Evolutionary conservation across 2,329 filamentous ascomycete genomes (phyloP).

Genomic region (Neoscytalidium dimidiatum): DNA sequence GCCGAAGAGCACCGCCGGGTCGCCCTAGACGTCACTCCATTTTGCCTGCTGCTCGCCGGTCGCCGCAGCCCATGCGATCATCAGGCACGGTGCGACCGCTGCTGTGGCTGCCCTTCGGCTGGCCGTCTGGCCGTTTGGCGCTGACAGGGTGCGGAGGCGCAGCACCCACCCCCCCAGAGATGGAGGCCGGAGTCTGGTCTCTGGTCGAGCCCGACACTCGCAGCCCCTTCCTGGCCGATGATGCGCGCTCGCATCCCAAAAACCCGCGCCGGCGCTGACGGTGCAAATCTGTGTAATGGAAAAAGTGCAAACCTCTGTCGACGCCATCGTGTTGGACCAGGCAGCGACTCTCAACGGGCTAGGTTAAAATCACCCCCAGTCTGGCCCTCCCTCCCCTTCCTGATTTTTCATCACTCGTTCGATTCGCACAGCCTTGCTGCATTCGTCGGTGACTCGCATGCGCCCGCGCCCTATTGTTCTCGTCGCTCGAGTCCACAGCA

Average conservation of each 20-base stretch:
- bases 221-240: slow-evolving; percentile 5
- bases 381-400: background rate
- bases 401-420: background rate
- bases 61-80: background rate
- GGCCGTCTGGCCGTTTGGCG: too few relatives aligned
- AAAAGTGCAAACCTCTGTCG: background rate
- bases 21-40: background rate
- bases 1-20: background rate
- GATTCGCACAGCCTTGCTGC: background rate
- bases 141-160: slow-evolving; percentile 11
- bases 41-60: background rate
- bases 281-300: slow-evolving; percentile 13
- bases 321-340: background rate
- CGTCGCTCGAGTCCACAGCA: background rate
- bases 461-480: background rate
- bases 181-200: background rate
- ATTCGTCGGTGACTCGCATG: background rate
- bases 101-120: background rate
- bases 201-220: background rate
- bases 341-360: slow-evolving; percentile 4
- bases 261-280: background rate
- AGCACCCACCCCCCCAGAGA: slow-evolving; percentile 1
- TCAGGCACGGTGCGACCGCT: slow-evolving; percentile 13
- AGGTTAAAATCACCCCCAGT: slow-evolving; percentile 8
- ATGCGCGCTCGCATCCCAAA: slow-evolving; percentile 6